phyloP scores from a whole-genome alignment of 2,329 filamentous ascomycete species.

The Aspergillus sp. region DNA sequence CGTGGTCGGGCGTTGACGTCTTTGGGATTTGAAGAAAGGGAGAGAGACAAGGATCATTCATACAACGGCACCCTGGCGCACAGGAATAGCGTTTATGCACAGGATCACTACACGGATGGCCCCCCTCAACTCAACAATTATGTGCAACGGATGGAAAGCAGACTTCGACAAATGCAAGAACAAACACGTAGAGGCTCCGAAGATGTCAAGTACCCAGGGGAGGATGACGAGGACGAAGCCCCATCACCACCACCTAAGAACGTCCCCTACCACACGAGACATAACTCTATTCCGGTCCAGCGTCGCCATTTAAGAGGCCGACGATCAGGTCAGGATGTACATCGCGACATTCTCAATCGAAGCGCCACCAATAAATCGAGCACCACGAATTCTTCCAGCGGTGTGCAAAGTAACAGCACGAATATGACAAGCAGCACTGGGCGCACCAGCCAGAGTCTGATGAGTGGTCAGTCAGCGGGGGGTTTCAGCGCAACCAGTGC shows the following conservation, averaged over 20 bases:
- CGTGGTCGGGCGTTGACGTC: conserved; percentile 62
- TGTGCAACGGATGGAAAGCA: conserved; percentile 84
- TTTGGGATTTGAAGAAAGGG: conserved; percentile 58
- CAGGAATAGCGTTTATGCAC: conserved; percentile 34
- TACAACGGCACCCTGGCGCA: conserved; percentile 54
- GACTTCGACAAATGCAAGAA: conserved; percentile 64
- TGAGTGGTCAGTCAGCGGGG: conserved; percentile 88
- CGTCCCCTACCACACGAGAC: conserved; percentile 36
- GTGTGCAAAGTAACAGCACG: conserved; percentile 61
- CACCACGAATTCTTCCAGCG: conserved; percentile 69
- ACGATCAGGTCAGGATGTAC: conserved; percentile 64
- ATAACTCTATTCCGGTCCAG: conserved; percentile 36
- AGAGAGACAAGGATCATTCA: conserved; percentile 43
- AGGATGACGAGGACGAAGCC: conserved; percentile 40
- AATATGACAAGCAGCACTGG: conserved; percentile 63
- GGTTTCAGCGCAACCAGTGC: conserved; percentile 93
- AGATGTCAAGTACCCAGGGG: conserved; percentile 47
- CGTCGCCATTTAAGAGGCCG: conserved; percentile 33
- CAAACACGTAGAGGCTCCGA: conserved; percentile 36
- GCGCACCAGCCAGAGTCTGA: conserved; percentile 75
- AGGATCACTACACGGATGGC: conserved; percentile 42
- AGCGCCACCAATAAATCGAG: conserved; percentile 86
- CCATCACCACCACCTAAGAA: conserved; percentile 59
- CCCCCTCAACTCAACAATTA: conserved; percentile 75
- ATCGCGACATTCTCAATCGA: conserved; percentile 61